phyloP scores from a whole-genome alignment of 495 filamentous ascomycete species.

The Podospora australis region DNA sequence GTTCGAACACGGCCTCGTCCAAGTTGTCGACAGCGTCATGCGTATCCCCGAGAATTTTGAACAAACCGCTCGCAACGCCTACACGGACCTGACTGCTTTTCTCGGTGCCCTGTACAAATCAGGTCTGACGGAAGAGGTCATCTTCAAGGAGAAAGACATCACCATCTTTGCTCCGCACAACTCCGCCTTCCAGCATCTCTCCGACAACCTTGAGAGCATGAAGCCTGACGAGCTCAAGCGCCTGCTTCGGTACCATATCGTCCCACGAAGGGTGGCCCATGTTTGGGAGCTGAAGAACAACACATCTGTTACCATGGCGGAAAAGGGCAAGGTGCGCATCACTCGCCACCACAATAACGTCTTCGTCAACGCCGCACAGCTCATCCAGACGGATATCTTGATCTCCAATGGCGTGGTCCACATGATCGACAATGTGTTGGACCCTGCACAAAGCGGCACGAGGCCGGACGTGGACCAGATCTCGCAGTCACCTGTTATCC shows the following conservation, averaged over 20 bases:
- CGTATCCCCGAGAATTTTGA: conserved; percentile 20
- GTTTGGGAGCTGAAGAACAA: conserved; percentile 27
- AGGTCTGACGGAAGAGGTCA: conserved; percentile 23
- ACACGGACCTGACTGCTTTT: conserved; percentile 24
- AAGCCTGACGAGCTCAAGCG: conserved; percentile 6
- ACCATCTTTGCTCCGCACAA: conserved; percentile 37
- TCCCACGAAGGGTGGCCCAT: conserved; percentile 37
- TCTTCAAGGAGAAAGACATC: conserved; percentile 17
- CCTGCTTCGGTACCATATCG: conserved; percentile 30
- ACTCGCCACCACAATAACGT: conserved; percentile 20
- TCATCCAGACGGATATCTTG: conserved; percentile 38
- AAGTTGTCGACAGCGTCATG: conserved; percentile 28
- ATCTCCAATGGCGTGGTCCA: conserved; percentile 54
- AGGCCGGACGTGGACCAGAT: conserved; percentile 9
- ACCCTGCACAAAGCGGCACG: conserved; percentile 8
- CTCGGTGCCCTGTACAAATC: conserved; percentile 31
- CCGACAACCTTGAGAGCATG: conserved; percentile 16
- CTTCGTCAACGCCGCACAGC: conserved; percentile 43
- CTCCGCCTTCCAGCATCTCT: conserved; percentile 48
- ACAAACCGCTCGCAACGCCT: conserved; percentile 18
- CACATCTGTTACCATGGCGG: conserved; percentile 27
- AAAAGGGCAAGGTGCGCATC: conserved; percentile 27
- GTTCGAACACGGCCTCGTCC: conserved; percentile 22
- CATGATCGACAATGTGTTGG: conserved; percentile 45
- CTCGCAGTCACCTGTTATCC: conserved; percentile 14